Conservation (phyloP, 805 yeast genomes). For the Wickerhamiella azymoides region DNA sequence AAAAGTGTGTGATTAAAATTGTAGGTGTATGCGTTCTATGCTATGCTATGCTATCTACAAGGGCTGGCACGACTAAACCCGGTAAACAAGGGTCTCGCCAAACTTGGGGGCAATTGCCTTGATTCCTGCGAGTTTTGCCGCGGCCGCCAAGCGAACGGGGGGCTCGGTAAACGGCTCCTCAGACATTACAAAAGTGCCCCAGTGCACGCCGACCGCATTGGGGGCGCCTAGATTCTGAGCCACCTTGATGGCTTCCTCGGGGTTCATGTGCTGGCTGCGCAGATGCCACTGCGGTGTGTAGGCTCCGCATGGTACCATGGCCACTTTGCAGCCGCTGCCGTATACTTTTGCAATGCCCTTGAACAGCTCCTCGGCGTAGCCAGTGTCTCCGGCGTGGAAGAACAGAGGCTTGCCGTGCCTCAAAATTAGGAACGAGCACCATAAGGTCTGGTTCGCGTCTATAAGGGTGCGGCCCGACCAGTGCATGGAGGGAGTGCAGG, state of each 20-base stretch:
- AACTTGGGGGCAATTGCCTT: slow-evolving; percentile 52
- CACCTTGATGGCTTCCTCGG: slow-evolving; percentile 59
- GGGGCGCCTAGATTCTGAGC: slow-evolving; percentile 47
- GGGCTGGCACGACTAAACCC: too few relatives aligned
- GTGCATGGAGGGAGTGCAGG: slow-evolving; percentile 81
- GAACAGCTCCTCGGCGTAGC: slow-evolving; percentile 67
- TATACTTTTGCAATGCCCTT: slow-evolving; percentile 37
- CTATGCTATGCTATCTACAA: too few relatives aligned
- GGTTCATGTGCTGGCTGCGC: slow-evolving; percentile 74
- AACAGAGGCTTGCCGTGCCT: slow-evolving; percentile 56
- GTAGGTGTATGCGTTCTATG: neutral
- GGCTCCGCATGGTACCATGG: slow-evolving; percentile 73
- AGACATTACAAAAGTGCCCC: slow-evolving; percentile 90
- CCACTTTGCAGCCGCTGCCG: slow-evolving; percentile 9
- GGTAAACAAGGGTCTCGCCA: slow-evolving; percentile 50
- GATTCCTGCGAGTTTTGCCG: slow-evolving; percentile 32
- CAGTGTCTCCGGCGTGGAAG: slow-evolving; percentile 93
- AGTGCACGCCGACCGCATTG: slow-evolving; percentile 75
- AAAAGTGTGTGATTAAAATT: neutral
- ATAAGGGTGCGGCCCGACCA: slow-evolving; percentile 84
- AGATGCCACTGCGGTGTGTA: slow-evolving; percentile 94
- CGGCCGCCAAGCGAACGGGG: slow-evolving; percentile 38
- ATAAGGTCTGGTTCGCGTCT: slow-evolving; percentile 67
- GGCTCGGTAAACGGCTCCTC: slow-evolving; percentile 85
- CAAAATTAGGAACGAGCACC: slow-evolving; percentile 76